These are phyloP conservation scores for Stylonectria norvegica DNA, from an alignment of 2,329 filamentous ascomycete genomes.

Conservation along the genomic window DNA sequence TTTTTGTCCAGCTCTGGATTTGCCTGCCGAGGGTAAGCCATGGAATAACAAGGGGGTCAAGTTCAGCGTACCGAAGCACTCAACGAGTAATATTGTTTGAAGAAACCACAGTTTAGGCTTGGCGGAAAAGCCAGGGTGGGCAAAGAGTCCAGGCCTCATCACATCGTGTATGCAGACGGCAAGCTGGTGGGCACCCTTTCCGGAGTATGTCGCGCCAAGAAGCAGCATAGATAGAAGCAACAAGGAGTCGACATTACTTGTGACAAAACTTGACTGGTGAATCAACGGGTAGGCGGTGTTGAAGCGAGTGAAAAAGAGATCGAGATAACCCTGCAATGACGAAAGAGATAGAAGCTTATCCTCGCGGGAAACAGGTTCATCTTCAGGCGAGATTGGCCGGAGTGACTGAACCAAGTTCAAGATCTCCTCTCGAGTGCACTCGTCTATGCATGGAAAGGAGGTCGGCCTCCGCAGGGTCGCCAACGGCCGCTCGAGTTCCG, in stretches of 20 bases:
- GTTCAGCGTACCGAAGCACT: conserved; percentile 55
- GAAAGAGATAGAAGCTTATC: conserved; percentile 49
- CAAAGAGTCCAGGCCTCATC: conserved; percentile 57
- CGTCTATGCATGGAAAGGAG: conserved; percentile 35
- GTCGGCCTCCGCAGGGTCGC: conserved; percentile 19
- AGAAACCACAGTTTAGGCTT: conserved; percentile 60
- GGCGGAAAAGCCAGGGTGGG: conserved; percentile 53
- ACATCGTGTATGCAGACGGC: conserved; percentile 61
- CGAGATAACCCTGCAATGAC: conserved; percentile 53
- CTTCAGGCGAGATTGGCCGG: conserved; percentile 45
- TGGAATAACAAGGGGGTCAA: background rate
- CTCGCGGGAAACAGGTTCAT: conserved; percentile 32
- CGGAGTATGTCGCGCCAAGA: conserved; percentile 60
- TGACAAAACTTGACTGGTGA: conserved; percentile 55
- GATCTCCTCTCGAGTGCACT: conserved; percentile 33
- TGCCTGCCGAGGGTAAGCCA: conserved; percentile 31
- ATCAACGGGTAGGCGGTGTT: conserved; percentile 59
- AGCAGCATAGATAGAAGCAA: conserved; percentile 53
- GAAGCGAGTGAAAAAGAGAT: conserved; percentile 59
- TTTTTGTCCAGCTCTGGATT: conserved; percentile 58
- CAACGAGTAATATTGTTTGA: conserved; percentile 59
- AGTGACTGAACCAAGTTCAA: conserved; percentile 50
- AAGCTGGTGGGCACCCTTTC: conserved; percentile 56
- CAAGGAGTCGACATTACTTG: conserved; percentile 46
- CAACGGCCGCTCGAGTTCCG: conserved; percentile 29